A percentile compares a stretch with the other conserved stretches of the same genome.
These are phyloP conservation scores for Penstemon newberryi DNA, from an alignment of 257 asterid species.

Conservation along the genomic window DNA sequence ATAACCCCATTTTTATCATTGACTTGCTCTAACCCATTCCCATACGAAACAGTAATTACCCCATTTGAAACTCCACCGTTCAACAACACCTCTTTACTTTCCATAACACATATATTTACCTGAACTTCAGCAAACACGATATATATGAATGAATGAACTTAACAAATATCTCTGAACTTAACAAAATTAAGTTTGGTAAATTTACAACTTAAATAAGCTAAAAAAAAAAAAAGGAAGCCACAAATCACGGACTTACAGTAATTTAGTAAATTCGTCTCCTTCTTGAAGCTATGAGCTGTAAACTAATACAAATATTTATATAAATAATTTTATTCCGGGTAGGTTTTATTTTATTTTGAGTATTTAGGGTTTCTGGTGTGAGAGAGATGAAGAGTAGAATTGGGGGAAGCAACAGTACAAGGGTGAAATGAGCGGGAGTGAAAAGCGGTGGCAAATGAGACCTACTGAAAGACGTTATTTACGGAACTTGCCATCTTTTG, in stretches of 20 bases:
- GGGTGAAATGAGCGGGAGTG: conserved; percentile 52
- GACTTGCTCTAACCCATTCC: conserved; percentile 17
- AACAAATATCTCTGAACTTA: neutral
- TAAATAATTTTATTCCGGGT: too few species aligned
- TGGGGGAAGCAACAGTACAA: conserved; percentile 31
- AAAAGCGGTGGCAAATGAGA: conserved; percentile 21
- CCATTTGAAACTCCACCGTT: conserved; percentile 28
- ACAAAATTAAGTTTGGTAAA: neutral
- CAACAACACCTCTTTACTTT: conserved; percentile 34
- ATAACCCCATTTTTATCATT: conserved; percentile 24
- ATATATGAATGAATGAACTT: neutral
- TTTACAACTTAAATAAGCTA: conserved; percentile 7
- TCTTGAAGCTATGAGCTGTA: conserved; percentile 13
- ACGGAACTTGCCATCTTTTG: conserved; percentile 39
- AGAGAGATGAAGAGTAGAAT: conserved; percentile 13
- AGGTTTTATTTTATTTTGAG: conserved; percentile 9
- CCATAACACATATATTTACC: conserved; percentile 45
- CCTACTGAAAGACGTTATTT: conserved; percentile 19
- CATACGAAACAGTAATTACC: conserved; percentile 16
- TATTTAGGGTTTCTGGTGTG: conserved; percentile 49
- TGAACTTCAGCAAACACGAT: neutral
- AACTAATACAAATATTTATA: conserved; percentile 3
- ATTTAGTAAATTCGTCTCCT: neutral
- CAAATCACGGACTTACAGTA: neutral
- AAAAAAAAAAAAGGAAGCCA: neutral